A percentile compares a stretch with the other conserved stretches of the same genome.
phyloP scores from a whole-genome alignment of 208 protist species.

The Leishmania tropica region DNA sequence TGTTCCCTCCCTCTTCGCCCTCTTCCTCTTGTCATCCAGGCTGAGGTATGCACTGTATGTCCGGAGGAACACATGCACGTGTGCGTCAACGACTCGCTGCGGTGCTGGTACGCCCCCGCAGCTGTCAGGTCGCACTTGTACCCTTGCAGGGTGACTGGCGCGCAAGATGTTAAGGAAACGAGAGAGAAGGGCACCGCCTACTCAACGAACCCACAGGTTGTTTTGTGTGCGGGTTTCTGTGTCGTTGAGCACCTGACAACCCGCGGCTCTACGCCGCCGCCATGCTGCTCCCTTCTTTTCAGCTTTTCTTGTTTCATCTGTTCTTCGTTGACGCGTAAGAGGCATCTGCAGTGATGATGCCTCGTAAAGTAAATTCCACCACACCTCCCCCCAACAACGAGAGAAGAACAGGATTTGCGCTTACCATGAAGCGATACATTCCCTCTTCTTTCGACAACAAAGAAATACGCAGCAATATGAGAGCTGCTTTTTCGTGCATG shows the following conservation, averaged over 20 bases:
- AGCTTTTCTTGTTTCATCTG: not conserved
- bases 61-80: not conserved
- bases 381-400: not conserved
- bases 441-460: not conserved
- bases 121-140: not conserved
- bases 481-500: not conserved
- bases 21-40: not conserved
- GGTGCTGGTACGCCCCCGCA: not conserved
- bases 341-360: not conserved
- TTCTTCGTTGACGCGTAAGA: not conserved
- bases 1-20: not conserved
- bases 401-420: not conserved
- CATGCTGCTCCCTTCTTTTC: no score
- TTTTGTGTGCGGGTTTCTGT: not conserved
- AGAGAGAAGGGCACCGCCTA: not conserved
- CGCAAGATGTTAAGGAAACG: not conserved
- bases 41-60: not conserved
- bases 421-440: not conserved
- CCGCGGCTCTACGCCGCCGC: not conserved
- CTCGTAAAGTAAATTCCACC: not conserved
- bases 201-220: not conserved
- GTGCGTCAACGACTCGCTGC: not conserved
- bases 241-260: not conserved
- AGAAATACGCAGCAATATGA: not conserved
- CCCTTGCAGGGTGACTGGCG: not conserved